These are phyloP conservation scores for Conoideocrella luteorostrata DNA, from an alignment of 2,329 filamentous ascomycete species.

Conservation along the genomic window DNA sequence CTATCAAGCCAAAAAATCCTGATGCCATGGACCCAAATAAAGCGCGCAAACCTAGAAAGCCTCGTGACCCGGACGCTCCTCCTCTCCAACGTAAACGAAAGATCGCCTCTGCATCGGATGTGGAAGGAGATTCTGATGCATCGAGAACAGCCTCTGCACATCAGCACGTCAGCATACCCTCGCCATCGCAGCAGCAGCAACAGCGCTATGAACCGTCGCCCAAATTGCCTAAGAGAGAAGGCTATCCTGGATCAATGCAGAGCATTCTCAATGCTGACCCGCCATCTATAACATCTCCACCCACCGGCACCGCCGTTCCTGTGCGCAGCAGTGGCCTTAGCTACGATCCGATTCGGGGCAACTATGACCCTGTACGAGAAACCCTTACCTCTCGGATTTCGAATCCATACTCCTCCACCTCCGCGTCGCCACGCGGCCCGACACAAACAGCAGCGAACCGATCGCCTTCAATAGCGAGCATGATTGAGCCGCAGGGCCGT, in stretches of 20 bases:
- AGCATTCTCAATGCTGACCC: constrained; percentile 49
- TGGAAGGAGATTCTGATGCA: constrained; percentile 26
- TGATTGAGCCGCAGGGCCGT: constrained; percentile 58
- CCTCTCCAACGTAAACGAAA: constrained; percentile 51
- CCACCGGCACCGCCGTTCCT: constrained; percentile 33
- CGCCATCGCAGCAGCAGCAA: constrained; percentile 18
- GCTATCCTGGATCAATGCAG: constrained; percentile 45
- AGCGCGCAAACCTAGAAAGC: constrained; percentile 48
- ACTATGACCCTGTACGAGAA: constrained; percentile 57
- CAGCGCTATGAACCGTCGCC: constrained; percentile 27
- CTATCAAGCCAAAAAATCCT: constrained; percentile 36
- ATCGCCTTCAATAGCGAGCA: constrained; percentile 84
- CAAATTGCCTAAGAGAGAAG: constrained; percentile 46
- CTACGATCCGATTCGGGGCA: constrained; percentile 86
- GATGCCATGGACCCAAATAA: constrained; percentile 38
- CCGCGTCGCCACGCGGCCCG: constrained; percentile 42
- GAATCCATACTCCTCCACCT: constrained; percentile 39
- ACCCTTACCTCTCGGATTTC: constrained; percentile 51
- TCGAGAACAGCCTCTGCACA: constrained; percentile 18
- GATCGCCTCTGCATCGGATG: constrained; percentile 32
- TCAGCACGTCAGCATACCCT: constrained; percentile 13
- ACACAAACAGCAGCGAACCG: constrained; percentile 25
- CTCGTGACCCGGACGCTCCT: constrained; percentile 52
- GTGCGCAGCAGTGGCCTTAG: constrained; percentile 68
- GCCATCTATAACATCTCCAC: constrained; percentile 36